These are phyloP conservation scores for Suillus subalutaceus DNA, from an alignment of 768 basidiomycete species.

Conservation along the genomic window DNA sequence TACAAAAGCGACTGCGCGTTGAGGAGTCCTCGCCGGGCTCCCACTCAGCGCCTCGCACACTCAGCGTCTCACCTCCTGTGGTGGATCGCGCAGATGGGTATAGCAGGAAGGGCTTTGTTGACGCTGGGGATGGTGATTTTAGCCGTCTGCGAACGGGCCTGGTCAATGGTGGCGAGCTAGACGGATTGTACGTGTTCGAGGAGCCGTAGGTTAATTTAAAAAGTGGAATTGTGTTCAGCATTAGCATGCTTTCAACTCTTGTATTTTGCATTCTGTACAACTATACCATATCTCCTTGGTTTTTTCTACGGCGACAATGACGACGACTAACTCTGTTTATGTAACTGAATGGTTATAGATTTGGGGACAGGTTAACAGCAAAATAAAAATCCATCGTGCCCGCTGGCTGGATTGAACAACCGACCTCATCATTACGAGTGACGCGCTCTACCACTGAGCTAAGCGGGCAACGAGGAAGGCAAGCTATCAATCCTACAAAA, in stretches of 20 bases:
- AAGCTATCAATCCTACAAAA: background rate
- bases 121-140: slow-evolving; percentile 18
- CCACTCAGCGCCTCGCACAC: slow-evolving; percentile 11
- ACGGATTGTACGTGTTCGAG: slow-evolving; percentile 36
- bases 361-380: background rate
- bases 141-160: slow-evolving; percentile 27
- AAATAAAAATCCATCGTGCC: slow-evolving; percentile 25
- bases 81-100: slow-evolving; percentile 11
- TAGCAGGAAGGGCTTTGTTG: slow-evolving; percentile 11
- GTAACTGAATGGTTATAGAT: background rate
- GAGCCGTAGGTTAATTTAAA: slow-evolving; percentile 10
- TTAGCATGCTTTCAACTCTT: slow-evolving; percentile 7
- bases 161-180: slow-evolving; percentile 34
- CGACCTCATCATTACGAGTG: slow-evolving; percentile 45
- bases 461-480: slow-evolving; percentile 15
- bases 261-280: slow-evolving; percentile 14
- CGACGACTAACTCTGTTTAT: background rate
- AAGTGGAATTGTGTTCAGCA: slow-evolving; percentile 8
- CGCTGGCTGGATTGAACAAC: slow-evolving; percentile 50
- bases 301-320: background rate
- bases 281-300: slow-evolving; percentile 11
- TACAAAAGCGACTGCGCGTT: slow-evolving; percentile 33
- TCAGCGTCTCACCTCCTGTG: slow-evolving; percentile 23
- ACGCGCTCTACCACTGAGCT: slow-evolving; percentile 39
- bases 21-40: slow-evolving; percentile 17